Evolutionary conservation across 257 asterid genomes (phyloP).

Genomic region (Solanum phureja): DNA sequence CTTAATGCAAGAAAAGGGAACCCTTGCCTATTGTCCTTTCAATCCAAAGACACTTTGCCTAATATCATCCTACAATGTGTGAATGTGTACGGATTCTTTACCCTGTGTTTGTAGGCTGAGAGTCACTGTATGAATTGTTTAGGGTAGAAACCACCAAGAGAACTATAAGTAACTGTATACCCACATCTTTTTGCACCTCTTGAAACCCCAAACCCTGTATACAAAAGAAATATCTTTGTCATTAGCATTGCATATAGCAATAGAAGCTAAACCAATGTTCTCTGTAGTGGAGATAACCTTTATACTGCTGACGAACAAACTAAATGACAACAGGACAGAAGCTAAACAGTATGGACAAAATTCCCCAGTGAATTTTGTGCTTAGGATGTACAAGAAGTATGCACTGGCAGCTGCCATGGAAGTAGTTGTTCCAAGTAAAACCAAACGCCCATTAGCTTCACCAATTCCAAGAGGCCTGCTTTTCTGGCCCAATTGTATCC

Average conservation of each 20-base stretch:
- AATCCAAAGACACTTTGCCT: background rate
- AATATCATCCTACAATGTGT: background rate
- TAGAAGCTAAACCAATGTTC: background rate
- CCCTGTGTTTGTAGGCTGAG: conserved; percentile 48
- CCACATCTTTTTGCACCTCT: conserved; percentile 42
- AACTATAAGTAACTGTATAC: conserved; percentile 56
- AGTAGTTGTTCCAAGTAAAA: conserved; percentile 61
- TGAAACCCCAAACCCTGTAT: conserved; percentile 50
- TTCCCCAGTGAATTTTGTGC: conserved; percentile 66
- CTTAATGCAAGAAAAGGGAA: background rate
- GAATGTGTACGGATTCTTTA: conserved; percentile 6
- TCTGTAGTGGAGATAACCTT: conserved; percentile 38
- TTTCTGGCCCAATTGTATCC: conserved; percentile 48
- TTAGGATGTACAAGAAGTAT: conserved; percentile 79
- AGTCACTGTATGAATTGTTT: conserved; percentile 48
- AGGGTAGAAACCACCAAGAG: conserved; percentile 58
- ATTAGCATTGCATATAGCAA: background rate
- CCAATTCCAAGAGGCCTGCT: conserved; percentile 25
- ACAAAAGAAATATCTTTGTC: background rate
- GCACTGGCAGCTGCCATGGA: conserved; percentile 94
- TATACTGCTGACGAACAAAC: conserved; percentile 54
- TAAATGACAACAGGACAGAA: conserved; percentile 67
- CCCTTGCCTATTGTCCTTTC: background rate
- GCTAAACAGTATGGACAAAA: conserved; percentile 71
- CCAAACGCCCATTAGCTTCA: conserved; percentile 37